Evolutionary conservation across 1,284 basidiomycete species (phyloP).

Genomic region (Sporisorium graminicola): DNA sequence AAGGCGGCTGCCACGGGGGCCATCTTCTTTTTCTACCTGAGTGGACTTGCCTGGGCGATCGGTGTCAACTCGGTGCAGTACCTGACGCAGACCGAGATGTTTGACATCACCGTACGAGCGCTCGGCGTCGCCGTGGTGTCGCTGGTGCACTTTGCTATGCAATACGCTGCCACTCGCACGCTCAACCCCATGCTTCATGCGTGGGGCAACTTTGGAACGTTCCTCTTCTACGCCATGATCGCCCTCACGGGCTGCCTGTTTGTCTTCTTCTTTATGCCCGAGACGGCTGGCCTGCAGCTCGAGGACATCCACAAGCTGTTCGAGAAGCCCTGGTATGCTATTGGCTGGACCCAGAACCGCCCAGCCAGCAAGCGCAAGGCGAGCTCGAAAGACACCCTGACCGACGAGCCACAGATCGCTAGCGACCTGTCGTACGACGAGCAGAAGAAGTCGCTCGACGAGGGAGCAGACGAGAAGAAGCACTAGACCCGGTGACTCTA

Average conservation of each 20-base stretch:
- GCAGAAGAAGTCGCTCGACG: constrained; percentile 34
- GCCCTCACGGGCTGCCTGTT: constrained; percentile 38
- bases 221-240: constrained; percentile 55
- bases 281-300: constrained; percentile 47
- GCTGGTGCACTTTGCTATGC: constrained; percentile 53
- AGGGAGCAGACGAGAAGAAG: constrained; percentile 37
- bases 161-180: constrained; percentile 52
- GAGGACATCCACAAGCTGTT: constrained; percentile 56
- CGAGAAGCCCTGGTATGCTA: constrained; percentile 51
- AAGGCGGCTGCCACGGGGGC: constrained; percentile 44
- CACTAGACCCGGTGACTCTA: not conserved
- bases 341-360: constrained; percentile 46
- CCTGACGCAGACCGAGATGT: constrained; percentile 51
- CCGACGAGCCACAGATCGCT: constrained; percentile 25
- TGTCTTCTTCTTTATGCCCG: constrained; percentile 57
- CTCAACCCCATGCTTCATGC: constrained; percentile 51
- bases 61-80: constrained; percentile 61
- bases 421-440: constrained; percentile 21
- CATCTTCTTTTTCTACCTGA: constrained; percentile 56
- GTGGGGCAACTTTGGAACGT: constrained; percentile 45
- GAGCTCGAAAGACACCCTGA: constrained; percentile 2
- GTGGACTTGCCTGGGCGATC: constrained; percentile 53
- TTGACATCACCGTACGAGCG: constrained; percentile 46
- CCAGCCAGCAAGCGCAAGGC: constrained; percentile 25
- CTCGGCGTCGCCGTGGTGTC: constrained; percentile 49